phyloP scores from a whole-genome alignment of 179 eudicot genomes.

The Drosera spatulata region DNA sequence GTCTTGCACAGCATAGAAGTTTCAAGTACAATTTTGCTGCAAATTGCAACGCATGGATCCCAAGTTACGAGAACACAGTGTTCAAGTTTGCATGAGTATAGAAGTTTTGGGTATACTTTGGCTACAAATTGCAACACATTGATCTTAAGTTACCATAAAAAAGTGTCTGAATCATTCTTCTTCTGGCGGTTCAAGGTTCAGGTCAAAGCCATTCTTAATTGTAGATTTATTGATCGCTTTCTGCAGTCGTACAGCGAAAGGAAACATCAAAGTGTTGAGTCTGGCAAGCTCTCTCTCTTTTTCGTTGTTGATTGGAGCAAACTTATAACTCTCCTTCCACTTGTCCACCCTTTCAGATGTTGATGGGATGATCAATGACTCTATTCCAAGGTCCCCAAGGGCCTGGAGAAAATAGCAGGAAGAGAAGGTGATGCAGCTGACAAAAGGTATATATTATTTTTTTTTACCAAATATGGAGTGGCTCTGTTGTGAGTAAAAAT shows the following conservation, averaged over 20 bases:
- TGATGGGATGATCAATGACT: constrained; percentile 15
- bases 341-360: constrained; percentile 10
- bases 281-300: not conserved
- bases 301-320: constrained; percentile 1
- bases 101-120: too few relatives aligned
- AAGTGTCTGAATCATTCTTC: not conserved
- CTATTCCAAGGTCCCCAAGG: constrained; percentile 8
- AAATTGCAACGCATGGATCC: too few relatives aligned
- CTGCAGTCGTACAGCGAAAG: constrained; percentile 14
- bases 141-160: too few relatives aligned
- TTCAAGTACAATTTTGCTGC: too few relatives aligned
- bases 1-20: too few relatives aligned
- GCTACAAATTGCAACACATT: too few relatives aligned
- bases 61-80: too few relatives aligned
- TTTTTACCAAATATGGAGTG: not conserved
- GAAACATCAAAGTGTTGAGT: constrained; percentile 21
- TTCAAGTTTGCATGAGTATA: too few relatives aligned
- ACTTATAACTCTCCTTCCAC: constrained; percentile 16
- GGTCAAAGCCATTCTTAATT: constrained; percentile 1
- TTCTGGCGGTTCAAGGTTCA: constrained; percentile 12
- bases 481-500: not conserved
- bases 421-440: not conserved
- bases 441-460: not conserved
- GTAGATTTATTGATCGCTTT: not conserved
- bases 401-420: constrained; percentile 4